phyloP scores from a whole-genome alignment of 2,329 filamentous ascomycete genomes.

The Chrysoporthe cubensis region DNA sequence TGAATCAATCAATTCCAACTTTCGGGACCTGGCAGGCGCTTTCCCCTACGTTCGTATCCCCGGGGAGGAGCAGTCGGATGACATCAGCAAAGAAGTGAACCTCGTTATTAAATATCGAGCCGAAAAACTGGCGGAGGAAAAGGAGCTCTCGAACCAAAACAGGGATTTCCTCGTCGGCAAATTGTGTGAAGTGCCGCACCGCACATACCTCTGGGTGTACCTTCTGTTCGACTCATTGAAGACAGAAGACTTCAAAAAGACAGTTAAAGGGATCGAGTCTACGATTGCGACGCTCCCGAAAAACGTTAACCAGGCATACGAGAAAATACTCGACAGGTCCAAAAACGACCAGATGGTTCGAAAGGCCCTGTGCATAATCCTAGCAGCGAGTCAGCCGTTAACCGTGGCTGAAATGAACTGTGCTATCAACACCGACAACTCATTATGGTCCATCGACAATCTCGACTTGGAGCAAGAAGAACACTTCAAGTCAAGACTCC shows the following conservation, averaged over 20 bases:
- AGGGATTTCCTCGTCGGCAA: neutral
- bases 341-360: neutral
- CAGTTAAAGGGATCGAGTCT: neutral
- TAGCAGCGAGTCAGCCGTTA: neutral
- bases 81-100: neutral
- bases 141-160: neutral
- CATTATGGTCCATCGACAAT: neutral
- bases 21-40: neutral
- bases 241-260: neutral
- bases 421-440: neutral
- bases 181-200: neutral
- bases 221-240: neutral
- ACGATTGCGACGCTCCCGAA: neutral
- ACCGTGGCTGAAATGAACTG: neutral
- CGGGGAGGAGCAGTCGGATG: neutral
- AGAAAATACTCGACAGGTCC: neutral
- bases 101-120: neutral
- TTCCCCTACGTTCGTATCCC: neutral
- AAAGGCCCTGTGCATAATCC: neutral
- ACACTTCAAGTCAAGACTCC: neutral
- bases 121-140: neutral
- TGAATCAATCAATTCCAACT: neutral
- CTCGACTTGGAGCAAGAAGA: neutral
- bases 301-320: neutral
- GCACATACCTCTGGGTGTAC: constrained; percentile 2